Base-by-base conservation (phyloP, 768 basidiomycete species). In the Cystofilobasidium ferigula region DNA sequence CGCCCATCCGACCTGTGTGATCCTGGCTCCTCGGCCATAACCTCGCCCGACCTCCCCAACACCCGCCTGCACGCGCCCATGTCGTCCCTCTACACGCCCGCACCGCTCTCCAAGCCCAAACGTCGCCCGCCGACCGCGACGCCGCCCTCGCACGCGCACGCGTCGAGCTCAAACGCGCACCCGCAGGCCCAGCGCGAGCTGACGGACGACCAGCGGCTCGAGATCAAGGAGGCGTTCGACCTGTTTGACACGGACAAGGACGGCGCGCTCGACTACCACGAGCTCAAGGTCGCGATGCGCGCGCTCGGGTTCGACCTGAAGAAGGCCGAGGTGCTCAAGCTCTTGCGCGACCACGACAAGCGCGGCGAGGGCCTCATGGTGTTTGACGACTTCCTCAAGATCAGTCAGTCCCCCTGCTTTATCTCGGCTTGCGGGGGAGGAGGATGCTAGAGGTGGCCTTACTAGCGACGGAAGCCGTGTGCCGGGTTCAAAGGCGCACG, bases 191-290 rank as follows among this genome's bases (percentile, higher is more conserved):
- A 42, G 28, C 57, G 57, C 30, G 58, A 59, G 5, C 71, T 78
- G 6, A 72, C 75, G 20, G 73, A 75, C 16, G 78, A 79, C 66
- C 79, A 80, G 70, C 88, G 88, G 72, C 88, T 91, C 72, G 95
- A 99, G 77, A 93, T 98, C 63, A 92, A 92, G 76, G 95, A 99
- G 73, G 95, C 95, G 0, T 99, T 99, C 73, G 94, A 98, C 77
- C 85, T 99, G 62, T 99, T 99, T 74, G 95, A 99, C 78, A 89
- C 92, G 53, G 95, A 99, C 82, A 95, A 97, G 80, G 95, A 99
- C 73, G 89, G 89, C 38, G 85, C 82, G 60, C 81, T 98, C 64
- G 95, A 97, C 78, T 98, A 98, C 78, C 95, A 99, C 78, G 95
- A 99, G 75, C 82, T 98, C 72, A 99, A 98, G 77, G 95, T 99